These are phyloP conservation scores for Nematocida homosporus DNA, from an alignment of 371 early-diverging fungal species.

Conservation along the genomic window DNA sequence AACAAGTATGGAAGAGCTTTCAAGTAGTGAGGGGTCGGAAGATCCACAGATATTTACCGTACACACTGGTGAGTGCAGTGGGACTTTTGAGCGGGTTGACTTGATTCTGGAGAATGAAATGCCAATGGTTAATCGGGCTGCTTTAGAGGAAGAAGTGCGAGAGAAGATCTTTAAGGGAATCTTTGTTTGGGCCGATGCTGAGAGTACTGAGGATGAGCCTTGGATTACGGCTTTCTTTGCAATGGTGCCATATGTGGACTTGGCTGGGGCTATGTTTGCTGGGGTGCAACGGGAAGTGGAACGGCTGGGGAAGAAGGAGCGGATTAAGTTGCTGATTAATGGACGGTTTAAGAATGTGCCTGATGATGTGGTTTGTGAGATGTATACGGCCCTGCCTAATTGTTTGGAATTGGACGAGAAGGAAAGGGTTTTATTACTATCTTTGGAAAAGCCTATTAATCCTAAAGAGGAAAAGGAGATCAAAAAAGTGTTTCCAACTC, in stretches of 20 bases:
- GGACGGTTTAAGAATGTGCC: constrained; percentile 36
- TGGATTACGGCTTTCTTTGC: constrained; percentile 48
- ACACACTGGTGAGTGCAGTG: constrained; percentile 6
- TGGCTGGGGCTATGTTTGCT: neutral
- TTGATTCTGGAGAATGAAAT: constrained; percentile 25
- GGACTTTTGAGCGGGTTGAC: constrained; percentile 31
- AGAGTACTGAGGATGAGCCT: constrained; percentile 44
- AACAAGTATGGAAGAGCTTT: neutral
- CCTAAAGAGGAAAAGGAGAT: constrained; percentile 34
- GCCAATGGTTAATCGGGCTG: neutral
- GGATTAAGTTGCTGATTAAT: constrained; percentile 8
- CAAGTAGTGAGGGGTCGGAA: neutral
- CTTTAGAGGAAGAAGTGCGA: constrained; percentile 8
- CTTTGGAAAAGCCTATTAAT: constrained; percentile 32
- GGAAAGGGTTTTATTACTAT: constrained; percentile 29
- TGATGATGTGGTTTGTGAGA: constrained; percentile 41
- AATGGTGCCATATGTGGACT: neutral
- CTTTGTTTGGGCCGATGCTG: constrained; percentile 27
- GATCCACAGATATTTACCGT: constrained; percentile 30
- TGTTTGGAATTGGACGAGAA: neutral
- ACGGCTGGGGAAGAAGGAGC: neutral
- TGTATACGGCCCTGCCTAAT: constrained; percentile 35
- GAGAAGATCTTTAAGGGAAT: constrained; percentile 10
- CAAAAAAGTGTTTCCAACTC: constrained; percentile 20
- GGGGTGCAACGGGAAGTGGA: constrained; percentile 4